Percentiles rank a stretch among this genome's conserved stretches.
These are phyloP conservation scores for Solanum pinnatisectum DNA, from an alignment of 257 asterid genomes.

Conservation along the genomic window DNA sequence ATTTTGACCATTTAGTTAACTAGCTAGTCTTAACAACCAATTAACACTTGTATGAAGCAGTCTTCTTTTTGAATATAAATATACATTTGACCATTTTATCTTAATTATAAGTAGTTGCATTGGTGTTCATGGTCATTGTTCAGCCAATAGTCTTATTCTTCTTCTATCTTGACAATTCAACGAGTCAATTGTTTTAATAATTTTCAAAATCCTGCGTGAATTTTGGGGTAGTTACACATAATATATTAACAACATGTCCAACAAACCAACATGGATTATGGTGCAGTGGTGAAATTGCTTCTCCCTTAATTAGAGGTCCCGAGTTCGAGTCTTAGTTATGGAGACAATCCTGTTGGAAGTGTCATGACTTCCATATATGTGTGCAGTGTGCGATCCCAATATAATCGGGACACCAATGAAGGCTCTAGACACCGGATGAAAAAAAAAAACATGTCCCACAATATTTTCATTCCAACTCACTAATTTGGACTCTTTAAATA, in stretches of 20 bases:
- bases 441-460: neutral
- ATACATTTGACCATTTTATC: neutral
- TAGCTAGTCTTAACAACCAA: neutral
- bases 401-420: neutral
- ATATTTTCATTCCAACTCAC: neutral
- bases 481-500: neutral
- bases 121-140: neutral
- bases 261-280: no score
- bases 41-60: neutral
- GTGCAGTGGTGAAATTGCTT: rapidly evolving
- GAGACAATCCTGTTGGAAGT: neutral
- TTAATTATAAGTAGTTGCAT: neutral
- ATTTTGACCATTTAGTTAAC: neutral
- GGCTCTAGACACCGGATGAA: neutral
- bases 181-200: neutral
- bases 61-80: neutral
- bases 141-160: neutral
- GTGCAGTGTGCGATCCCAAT: no score
- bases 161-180: neutral
- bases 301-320: no score
- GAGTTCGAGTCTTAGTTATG: neutral
- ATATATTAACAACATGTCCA: neutral
- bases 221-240: neutral
- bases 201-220: neutral
- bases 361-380: neutral